Conservation (phyloP, 352 stramenopile genomes). For the Globisporangium radiosum region DNA sequence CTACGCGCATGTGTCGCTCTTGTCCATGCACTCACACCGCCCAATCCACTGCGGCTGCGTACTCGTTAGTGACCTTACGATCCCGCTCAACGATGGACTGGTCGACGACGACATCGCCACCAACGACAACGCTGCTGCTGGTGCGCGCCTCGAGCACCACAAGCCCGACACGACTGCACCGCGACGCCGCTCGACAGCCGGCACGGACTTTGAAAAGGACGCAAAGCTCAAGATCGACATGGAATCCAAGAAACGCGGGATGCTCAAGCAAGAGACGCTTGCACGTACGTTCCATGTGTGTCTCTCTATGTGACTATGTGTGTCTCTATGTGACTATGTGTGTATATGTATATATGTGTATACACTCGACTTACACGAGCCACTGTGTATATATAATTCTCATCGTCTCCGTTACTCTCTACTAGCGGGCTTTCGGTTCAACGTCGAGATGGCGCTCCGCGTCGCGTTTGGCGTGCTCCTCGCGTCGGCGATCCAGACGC, state of each 20-base stretch:
- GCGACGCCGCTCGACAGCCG: conserved; percentile 19
- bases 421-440: conserved; percentile 26
- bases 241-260: conserved; percentile 16
- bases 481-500: conserved; percentile 54
- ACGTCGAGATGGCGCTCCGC: conserved; percentile 37
- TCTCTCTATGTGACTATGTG: not conserved
- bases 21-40: no score
- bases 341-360: no score
- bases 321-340: not conserved
- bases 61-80: conserved; percentile 18
- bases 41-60: no score
- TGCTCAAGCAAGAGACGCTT: conserved; percentile 16
- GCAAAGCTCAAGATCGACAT: conserved; percentile 23
- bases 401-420: not conserved
- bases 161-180: not conserved
- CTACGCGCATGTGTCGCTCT: no score
- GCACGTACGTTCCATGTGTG: conserved; percentile 14
- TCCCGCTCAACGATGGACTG: conserved; percentile 20
- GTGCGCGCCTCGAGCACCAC: conserved; percentile 6
- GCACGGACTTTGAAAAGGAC: conserved; percentile 25
- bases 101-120: not conserved
- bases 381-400: no score
- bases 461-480: conserved; percentile 51
- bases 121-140: conserved; percentile 17
- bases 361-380: no score